A percentile compares a stretch with the other conserved stretches of the same genome.
These are phyloP conservation scores for Dryadomyces sulphureus DNA, from an alignment of 2,329 filamentous ascomycete species.

Conservation along the genomic window DNA sequence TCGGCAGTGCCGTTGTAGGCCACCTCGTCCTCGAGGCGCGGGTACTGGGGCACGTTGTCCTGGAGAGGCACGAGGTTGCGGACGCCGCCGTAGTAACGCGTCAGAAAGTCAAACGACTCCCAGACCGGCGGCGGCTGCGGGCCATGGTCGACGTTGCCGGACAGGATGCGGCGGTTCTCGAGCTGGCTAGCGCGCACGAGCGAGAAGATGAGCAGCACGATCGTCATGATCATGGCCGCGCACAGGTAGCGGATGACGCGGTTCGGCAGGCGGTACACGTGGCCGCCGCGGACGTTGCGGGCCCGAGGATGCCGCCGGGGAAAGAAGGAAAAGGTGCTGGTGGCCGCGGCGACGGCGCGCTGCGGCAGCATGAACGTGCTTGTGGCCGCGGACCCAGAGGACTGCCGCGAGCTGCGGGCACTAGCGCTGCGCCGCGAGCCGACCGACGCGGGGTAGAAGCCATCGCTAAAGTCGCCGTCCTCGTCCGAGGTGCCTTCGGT, in stretches of 20 bases:
- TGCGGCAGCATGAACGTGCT: slow-evolving; percentile 30
- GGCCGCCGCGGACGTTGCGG: slow-evolving; percentile 12
- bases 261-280: slow-evolving; percentile 51
- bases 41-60: slow-evolving; percentile 70
- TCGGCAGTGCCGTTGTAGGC: slow-evolving; percentile 20
- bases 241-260: slow-evolving; percentile 68
- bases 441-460: slow-evolving; percentile 21
- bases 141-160: slow-evolving; percentile 42
- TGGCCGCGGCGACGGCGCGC: slow-evolving; percentile 17
- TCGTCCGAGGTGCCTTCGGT: slow-evolving; percentile 32
- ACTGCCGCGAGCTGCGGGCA: slow-evolving; percentile 34
- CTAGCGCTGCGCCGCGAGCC: slow-evolving; percentile 28
- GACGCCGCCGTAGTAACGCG: slow-evolving; percentile 81
- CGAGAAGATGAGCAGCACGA: slow-evolving; percentile 63
- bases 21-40: slow-evolving; percentile 46
- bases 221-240: slow-evolving; percentile 49
- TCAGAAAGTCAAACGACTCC: slow-evolving; percentile 76
- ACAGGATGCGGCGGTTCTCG: slow-evolving; percentile 47
- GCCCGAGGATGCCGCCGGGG: slow-evolving; percentile 1
- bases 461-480: slow-evolving; percentile 22
- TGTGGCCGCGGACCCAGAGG: slow-evolving; percentile 27
- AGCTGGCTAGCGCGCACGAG: slow-evolving; percentile 60
- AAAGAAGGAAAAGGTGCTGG: background rate
- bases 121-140: slow-evolving; percentile 54
- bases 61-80: slow-evolving; percentile 49